A percentile compares a stretch with the other conserved stretches of the same genome.
These are phyloP conservation scores for Ganoderma meredithae DNA, from an alignment of 1,284 basidiomycete genomes.

Conservation along the genomic window DNA sequence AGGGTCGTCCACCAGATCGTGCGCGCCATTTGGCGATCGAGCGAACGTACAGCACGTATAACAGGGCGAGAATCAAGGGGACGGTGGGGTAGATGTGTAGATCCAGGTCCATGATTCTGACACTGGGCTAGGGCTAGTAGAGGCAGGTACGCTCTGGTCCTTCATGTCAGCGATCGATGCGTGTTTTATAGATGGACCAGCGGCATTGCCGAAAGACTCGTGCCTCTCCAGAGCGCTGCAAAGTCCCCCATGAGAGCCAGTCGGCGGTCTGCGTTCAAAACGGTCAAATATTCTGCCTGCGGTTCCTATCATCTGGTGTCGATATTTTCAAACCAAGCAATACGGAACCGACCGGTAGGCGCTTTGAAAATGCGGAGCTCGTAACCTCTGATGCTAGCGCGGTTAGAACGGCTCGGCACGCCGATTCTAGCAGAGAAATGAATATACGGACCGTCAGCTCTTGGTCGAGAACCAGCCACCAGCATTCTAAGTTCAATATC, in stretches of 20 bases:
- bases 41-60: not conserved
- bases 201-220: not conserved
- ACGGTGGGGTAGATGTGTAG: not conserved
- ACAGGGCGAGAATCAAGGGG: not conserved
- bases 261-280: not conserved
- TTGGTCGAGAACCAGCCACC: not conserved
- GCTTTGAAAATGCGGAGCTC: not conserved
- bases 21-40: constrained; percentile 5
- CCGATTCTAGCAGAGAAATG: not conserved
- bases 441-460: not conserved
- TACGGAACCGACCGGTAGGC: not conserved
- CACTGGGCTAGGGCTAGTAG: no score
- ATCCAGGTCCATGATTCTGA: not conserved
- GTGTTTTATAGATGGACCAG: not conserved
- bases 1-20: constrained; percentile 1
- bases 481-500: not conserved
- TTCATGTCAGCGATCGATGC: not conserved
- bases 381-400: not conserved
- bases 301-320: not conserved
- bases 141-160: not conserved
- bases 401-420: not conserved
- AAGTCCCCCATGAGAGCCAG: not conserved
- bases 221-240: not conserved
- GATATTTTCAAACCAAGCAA: not conserved
- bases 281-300: not conserved